phyloP scores from a whole-genome alignment of 108 stramenopile genomes.

The Licmophora abbreviata region DNA sequence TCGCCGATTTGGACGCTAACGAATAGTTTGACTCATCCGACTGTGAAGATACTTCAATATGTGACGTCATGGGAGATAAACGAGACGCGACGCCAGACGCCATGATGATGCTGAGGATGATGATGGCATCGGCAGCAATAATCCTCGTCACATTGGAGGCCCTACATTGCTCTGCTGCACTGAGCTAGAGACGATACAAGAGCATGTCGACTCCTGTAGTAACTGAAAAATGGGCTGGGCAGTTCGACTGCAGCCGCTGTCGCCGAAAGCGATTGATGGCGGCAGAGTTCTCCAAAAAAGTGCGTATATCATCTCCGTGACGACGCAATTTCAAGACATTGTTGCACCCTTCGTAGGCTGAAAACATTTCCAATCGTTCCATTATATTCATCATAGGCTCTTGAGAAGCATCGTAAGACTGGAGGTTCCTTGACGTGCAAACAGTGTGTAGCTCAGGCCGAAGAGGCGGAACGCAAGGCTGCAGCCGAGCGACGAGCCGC shows the following conservation, averaged over 20 bases:
- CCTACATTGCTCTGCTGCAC: too few species aligned
- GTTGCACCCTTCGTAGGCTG: neutral
- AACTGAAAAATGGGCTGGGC: constrained; percentile 34
- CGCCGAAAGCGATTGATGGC: constrained; percentile 35
- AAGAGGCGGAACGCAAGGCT: constrained; percentile 24
- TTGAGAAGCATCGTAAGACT: constrained; percentile 21
- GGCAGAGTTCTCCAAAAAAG: constrained; percentile 32
- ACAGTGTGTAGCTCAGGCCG: constrained; percentile 19
- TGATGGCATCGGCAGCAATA: too few species aligned
- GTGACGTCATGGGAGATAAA: too few species aligned
- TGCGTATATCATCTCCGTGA: neutral
- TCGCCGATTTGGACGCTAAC: too few species aligned
- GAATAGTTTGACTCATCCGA: too few species aligned
- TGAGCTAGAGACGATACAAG: neutral
- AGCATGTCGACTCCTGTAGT: constrained; percentile 38
- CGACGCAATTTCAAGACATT: neutral
- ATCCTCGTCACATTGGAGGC: too few species aligned
- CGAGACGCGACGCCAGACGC: too few species aligned
- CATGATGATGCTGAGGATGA: too few species aligned
- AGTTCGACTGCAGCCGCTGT: constrained; percentile 33
- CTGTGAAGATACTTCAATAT: too few species aligned
- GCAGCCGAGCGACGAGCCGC: constrained; percentile 4
- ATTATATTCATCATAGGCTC: constrained; percentile 6
- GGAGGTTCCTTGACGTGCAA: constrained; percentile 31
- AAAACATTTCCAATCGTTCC: neutral